Evolutionary conservation across 129 eudicot species (phyloP), one percentile per base, ranked within the genome.

Genomic region (Chrysanthemum lavandulifolium): DNA sequence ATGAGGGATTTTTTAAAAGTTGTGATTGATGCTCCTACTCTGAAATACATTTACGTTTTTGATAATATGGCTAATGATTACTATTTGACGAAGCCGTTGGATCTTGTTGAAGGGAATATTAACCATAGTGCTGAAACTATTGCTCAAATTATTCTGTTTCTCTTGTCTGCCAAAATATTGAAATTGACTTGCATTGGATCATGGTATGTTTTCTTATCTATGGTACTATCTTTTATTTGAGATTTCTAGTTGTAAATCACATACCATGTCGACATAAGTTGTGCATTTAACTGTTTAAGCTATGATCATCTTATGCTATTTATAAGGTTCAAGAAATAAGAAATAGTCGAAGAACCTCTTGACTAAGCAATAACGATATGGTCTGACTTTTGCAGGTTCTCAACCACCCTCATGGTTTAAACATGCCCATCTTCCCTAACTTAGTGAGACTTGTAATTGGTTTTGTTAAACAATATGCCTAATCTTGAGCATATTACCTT

Each of bases 401-500:
- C 2, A 1, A 10, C 25, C 1, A 6, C 55, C 51, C 10, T 45
- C 10, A 55, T 49, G 58, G 18, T 62, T 21, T 70, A 62, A 16
- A 14, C 76, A 61, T 78, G 31, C 58, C 72, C 12, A 25, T 11
- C 13, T 61, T 78, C 81, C 58, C 31, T n/a, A 78, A 69, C 76
- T 47, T 78, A 71, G 67, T 63, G 29, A 63, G 51, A 33, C 40
- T 78, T 33, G 64, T 23, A 36, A 33, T 78, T 50, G 40, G n/a
- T n/a, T n/a, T n/a, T n/a, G n/a, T n/a, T n/a, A n/a, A n/a, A n/a
- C n/a, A n/a, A n/a, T n/a, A n/a, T n/a, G n/a, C n/a, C n/a, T 29
- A 78, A 78, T 64, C 82, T 78, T 54, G 82, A 78, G 67, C 72
- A 71, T 63, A 62, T 78, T 27, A 78, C 72, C 23, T 53, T 78